Evolutionary conservation across 176 grass and related monocot species (phyloP).

Genomic region (Eremochloa ophiuroides): DNA sequence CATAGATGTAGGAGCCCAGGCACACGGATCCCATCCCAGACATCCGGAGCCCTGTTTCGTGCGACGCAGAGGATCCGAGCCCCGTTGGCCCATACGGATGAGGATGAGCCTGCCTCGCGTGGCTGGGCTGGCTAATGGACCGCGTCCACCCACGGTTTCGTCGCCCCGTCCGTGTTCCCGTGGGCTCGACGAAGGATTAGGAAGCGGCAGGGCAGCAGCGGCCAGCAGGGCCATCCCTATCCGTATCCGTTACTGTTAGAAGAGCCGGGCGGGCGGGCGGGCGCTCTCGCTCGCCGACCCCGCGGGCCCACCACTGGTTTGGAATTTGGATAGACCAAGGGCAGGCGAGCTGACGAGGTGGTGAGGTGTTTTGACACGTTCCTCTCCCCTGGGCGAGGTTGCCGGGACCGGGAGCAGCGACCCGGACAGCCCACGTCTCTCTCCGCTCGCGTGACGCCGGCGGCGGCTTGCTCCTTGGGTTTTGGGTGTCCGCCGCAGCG

Average conservation of each 20-base stretch:
- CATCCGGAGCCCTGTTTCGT: too few relatives aligned
- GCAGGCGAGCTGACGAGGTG: not conserved
- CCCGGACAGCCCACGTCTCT: too few relatives aligned
- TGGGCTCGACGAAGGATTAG: not conserved
- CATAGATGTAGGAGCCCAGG: too few relatives aligned
- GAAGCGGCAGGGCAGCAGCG: not conserved
- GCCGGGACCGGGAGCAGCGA: too few relatives aligned
- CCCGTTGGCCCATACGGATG: not conserved
- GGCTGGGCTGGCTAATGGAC: not conserved
- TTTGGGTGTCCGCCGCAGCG: too few relatives aligned
- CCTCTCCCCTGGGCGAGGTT: not conserved
- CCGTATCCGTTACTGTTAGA: conserved; percentile 24
- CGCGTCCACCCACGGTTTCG: conserved; percentile 8
- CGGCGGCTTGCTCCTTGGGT: too few relatives aligned
- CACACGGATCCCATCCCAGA: too few relatives aligned
- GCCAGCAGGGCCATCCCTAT: conserved; percentile 24
- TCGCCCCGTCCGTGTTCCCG: not conserved
- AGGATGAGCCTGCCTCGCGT: not conserved
- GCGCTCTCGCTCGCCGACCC: not conserved
- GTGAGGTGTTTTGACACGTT: conserved; percentile 20
- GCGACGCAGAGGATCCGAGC: not conserved
- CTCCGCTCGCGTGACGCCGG: too few relatives aligned
- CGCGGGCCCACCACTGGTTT: not conserved
- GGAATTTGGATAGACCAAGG: not conserved
- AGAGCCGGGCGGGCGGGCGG: not conserved